Evolutionary conservation across 2,329 filamentous ascomycete species (phyloP).

Genomic region (Fusarium sp.): DNA sequence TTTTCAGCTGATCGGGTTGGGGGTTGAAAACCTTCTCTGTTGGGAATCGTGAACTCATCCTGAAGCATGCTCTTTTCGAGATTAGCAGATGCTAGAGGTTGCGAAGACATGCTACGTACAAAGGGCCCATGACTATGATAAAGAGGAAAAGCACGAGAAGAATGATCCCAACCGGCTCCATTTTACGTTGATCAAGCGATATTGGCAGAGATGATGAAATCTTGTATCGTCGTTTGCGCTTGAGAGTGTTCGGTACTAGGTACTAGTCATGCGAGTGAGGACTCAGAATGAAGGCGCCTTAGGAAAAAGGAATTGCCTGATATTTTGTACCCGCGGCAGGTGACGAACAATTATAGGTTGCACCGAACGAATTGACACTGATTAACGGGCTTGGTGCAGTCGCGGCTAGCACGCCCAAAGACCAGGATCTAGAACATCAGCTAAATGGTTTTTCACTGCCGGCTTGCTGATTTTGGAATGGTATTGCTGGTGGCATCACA

Average conservation of each 20-base stretch:
- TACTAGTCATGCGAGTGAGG: neutral
- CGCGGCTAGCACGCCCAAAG: conserved; percentile 22
- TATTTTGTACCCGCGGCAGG: conserved; percentile 12
- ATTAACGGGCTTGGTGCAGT: conserved; percentile 16
- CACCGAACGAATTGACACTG: conserved; percentile 1
- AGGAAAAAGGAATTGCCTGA: neutral
- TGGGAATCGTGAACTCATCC: conserved; percentile 24
- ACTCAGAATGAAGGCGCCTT: neutral
- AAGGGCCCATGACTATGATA: conserved; percentile 40
- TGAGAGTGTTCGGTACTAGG: conserved; percentile 9
- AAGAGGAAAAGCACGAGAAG: conserved; percentile 44
- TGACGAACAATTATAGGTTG: conserved; percentile 6
- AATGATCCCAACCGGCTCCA: conserved; percentile 48
- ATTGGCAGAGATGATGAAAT: neutral
- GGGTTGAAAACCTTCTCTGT: conserved; percentile 38
- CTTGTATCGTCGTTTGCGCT: neutral
- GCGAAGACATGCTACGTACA: conserved; percentile 40
- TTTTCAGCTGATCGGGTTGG: conserved; percentile 38
- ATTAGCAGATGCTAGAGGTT: conserved; percentile 10
- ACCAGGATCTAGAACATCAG: conserved; percentile 28
- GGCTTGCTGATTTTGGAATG: neutral
- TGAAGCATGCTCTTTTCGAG: conserved; percentile 36
- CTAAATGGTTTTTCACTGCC: conserved; percentile 1
- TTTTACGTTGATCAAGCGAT: conserved; percentile 8
- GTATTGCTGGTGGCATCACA: conserved; percentile 12